Conservation (phyloP, 1,284 basidiomycete genomes). For the Phenoliferia sp. region DNA sequence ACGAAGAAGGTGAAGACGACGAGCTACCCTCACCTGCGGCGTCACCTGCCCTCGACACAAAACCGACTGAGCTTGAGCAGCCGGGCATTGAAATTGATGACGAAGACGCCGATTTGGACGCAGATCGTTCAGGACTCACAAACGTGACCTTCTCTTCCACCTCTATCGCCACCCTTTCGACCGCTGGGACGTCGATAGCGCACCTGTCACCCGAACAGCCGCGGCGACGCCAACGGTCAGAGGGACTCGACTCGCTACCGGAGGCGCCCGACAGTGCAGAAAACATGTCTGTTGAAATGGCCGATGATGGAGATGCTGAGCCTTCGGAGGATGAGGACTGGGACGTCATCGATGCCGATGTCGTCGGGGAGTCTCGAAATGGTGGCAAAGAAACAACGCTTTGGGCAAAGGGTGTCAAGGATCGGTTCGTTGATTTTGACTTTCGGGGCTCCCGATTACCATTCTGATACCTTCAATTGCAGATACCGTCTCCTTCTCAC, state of each 20-base stretch:
- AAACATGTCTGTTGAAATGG: slow-evolving; percentile 10
- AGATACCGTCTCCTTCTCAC: slow-evolving; percentile 20
- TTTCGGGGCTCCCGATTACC: not conserved
- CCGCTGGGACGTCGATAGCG: slow-evolving; percentile 2
- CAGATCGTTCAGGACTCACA: not conserved
- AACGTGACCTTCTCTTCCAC: slow-evolving; percentile 5
- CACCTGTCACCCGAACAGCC: slow-evolving; percentile 1
- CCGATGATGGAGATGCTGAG: slow-evolving; percentile 3
- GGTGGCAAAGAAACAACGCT: slow-evolving; percentile 41
- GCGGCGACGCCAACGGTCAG: slow-evolving; percentile 7
- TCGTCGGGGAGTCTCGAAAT: slow-evolving; percentile 36
- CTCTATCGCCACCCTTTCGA: slow-evolving; percentile 6
- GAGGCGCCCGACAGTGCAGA: slow-evolving; percentile 2
- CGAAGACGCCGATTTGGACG: not conserved
- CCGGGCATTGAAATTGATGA: too few relatives aligned
- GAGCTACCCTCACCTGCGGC: too few relatives aligned
- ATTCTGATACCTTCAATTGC: not conserved
- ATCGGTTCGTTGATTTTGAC: slow-evolving; percentile 18
- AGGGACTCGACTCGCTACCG: slow-evolving; percentile 16
- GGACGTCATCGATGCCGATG: slow-evolving; percentile 37
- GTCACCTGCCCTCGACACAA: too few relatives aligned
- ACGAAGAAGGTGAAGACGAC: slow-evolving; percentile 1
- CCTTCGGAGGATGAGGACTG: slow-evolving; percentile 31
- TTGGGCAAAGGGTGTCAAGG: slow-evolving; percentile 40
- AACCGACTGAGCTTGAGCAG: too few relatives aligned